Percentiles rank a stretch among this genome's conserved stretches.
These are phyloP conservation scores for Ambrosia trifida DNA, from an alignment of 129 eudicot genomes.

Conservation along the genomic window DNA sequence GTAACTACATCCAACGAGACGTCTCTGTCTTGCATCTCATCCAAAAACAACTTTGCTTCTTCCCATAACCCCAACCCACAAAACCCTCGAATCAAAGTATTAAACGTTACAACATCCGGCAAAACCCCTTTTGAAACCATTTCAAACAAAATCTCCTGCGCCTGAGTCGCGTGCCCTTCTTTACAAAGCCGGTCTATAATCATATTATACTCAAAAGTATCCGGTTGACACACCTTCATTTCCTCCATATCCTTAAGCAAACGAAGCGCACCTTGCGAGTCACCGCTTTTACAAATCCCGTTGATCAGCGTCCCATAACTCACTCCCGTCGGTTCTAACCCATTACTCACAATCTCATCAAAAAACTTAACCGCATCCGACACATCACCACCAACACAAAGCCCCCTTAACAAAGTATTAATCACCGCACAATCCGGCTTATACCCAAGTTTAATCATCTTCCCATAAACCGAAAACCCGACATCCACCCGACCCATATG, in stretches of 20 bases:
- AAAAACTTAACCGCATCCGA: slow-evolving; percentile 9
- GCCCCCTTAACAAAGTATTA: slow-evolving; percentile 34
- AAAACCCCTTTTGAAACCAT: slow-evolving; percentile 27
- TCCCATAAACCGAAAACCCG: slow-evolving; percentile 38
- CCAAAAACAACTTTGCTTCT: slow-evolving; percentile 10
- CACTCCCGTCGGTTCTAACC: slow-evolving; percentile 22
- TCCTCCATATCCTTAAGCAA: slow-evolving; percentile 16
- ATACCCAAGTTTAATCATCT: slow-evolving; percentile 31
- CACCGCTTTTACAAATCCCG: slow-evolving; percentile 23
- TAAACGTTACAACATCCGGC: slow-evolving; percentile 34
- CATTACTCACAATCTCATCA: slow-evolving; percentile 20
- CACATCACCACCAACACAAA: slow-evolving; percentile 27
- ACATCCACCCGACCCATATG: slow-evolving; percentile 28
- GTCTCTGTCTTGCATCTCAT: slow-evolving; percentile 21
- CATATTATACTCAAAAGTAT: slow-evolving; percentile 26
- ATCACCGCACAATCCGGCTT: slow-evolving; percentile 30
- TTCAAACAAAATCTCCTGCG: slow-evolving; percentile 2
- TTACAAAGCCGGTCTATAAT: slow-evolving; percentile 35
- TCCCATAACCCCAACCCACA: slow-evolving; percentile 24
- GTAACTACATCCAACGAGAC: slow-evolving; percentile 27
- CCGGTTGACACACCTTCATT: background rate
- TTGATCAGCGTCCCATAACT: slow-evolving; percentile 28
- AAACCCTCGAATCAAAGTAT: slow-evolving; percentile 31
- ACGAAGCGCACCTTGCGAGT: slow-evolving; percentile 14
- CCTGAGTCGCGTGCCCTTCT: slow-evolving; percentile 15